Evolutionary conservation across 495 filamentous ascomycete species (phyloP).

Genomic region (Rusavskia elegans): DNA sequence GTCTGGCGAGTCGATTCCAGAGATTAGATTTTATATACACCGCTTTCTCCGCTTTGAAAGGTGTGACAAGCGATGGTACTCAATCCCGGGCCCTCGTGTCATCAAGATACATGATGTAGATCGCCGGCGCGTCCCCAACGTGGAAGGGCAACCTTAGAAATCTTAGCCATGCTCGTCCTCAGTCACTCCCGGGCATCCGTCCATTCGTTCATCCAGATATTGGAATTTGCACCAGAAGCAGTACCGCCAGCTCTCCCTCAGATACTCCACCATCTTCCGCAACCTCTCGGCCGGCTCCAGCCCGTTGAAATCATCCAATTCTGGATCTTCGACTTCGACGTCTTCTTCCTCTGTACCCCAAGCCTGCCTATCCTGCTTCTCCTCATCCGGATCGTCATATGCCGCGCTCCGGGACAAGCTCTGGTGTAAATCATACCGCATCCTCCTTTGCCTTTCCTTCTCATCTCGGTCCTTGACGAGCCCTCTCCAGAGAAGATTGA

Average conservation of each 20-base stretch:
- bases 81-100: no score
- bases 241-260: slow-evolving; percentile 59
- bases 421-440: slow-evolving; percentile 49
- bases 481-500: slow-evolving; percentile 69
- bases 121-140: no score
- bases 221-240: slow-evolving; percentile 94
- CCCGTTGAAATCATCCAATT: slow-evolving; percentile 71
- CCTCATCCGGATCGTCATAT: slow-evolving; percentile 36
- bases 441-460: slow-evolving; percentile 50
- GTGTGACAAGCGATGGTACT: no score
- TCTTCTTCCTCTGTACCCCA: slow-evolving; percentile 47
- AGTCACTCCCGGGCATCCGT: slow-evolving; percentile 75
- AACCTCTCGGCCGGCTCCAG: slow-evolving; percentile 49
- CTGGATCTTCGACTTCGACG: slow-evolving; percentile 65
- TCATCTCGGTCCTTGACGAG: slow-evolving; percentile 51
- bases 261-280: slow-evolving; percentile 42
- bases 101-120: no score
- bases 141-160: no score
- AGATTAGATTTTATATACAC: no score
- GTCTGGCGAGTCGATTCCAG: no score
- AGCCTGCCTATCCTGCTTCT: slow-evolving; percentile 38
- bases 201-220: slow-evolving; percentile 58
- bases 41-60: no score
- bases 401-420: slow-evolving; percentile 28
- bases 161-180: slow-evolving; percentile 82